A percentile compares a stretch with the other conserved stretches of the same genome.
Conservation (phyloP, 1,284 basidiomycete species). For the Somion occarium region DNA sequence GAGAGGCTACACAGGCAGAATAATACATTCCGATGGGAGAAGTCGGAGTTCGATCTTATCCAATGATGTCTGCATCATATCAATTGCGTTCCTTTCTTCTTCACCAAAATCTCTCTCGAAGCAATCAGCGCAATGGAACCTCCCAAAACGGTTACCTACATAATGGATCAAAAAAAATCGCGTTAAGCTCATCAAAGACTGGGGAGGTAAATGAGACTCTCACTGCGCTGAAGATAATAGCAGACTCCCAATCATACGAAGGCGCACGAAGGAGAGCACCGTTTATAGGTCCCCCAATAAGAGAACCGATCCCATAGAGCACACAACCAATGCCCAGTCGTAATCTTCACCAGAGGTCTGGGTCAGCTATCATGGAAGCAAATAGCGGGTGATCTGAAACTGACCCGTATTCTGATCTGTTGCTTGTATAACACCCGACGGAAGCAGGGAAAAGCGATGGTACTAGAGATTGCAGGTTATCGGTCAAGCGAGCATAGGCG, state of each 20-base stretch:
- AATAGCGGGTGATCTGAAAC: no score
- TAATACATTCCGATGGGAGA: no score
- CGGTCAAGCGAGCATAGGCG: neutral
- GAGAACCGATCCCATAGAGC: neutral
- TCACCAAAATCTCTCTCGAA: neutral
- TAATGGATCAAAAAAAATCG: neutral
- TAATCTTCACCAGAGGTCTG: no score
- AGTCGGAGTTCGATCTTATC: no score
- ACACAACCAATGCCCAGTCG: neutral
- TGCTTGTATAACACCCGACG: neutral
- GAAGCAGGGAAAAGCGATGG: neutral
- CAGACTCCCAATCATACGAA: neutral
- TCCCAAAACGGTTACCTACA: neutral
- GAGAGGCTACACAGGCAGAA: no score
- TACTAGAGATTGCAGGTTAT: neutral
- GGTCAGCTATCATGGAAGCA: no score
- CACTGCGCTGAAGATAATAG: neutral
- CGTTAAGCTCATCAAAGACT: no score
- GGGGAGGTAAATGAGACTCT: neutral
- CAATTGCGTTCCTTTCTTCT: neutral
- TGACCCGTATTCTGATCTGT: neutral
- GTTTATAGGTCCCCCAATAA: neutral
- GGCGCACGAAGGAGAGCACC: neutral
- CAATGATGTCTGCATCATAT: no score
- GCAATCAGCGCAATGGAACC: neutral